These are phyloP conservation scores for Baeospora myosura DNA, from an alignment of 1,284 basidiomycete species.

Conservation along the genomic window DNA sequence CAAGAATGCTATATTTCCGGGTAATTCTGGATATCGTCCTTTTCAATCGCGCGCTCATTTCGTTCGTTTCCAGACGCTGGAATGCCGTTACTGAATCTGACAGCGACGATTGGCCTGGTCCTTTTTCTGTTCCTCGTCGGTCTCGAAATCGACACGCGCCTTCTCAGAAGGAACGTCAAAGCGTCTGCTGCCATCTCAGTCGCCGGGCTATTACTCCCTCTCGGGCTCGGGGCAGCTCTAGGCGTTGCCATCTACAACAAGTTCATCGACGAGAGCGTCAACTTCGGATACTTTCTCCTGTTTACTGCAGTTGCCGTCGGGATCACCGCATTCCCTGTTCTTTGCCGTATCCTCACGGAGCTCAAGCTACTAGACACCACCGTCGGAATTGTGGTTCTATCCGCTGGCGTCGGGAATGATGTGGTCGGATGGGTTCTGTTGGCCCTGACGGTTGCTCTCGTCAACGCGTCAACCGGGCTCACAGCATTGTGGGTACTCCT, in stretches of 20 bases:
- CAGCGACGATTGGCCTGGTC: conserved; percentile 83
- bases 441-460: conserved; percentile 83
- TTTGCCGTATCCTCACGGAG: conserved; percentile 80
- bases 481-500: conserved; percentile 82
- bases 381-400: conserved; percentile 81
- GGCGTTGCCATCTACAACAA: conserved; percentile 77
- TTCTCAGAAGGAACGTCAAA: conserved; percentile 57
- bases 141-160: conserved; percentile 74
- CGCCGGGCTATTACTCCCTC: conserved; percentile 70
- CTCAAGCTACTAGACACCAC: conserved; percentile 79
- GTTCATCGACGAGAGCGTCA: conserved; percentile 62
- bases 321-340: conserved; percentile 90
- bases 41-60: background rate
- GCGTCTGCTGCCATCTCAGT: conserved; percentile 49
- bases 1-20: conserved; percentile 67
- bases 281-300: conserved; percentile 81
- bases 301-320: conserved; percentile 87
- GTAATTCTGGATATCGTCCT: background rate
- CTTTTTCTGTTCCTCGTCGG: conserved; percentile 89
- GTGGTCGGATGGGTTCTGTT: conserved; percentile 72
- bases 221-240: conserved; percentile 80
- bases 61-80: conserved; percentile 27
- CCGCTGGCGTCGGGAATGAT: conserved; percentile 88
- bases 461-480: conserved; percentile 72
- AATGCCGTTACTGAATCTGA: conserved; percentile 72